Conservation (phyloP, 108 stramenopile species). For the Nannochloropsis gaditana region DNA sequence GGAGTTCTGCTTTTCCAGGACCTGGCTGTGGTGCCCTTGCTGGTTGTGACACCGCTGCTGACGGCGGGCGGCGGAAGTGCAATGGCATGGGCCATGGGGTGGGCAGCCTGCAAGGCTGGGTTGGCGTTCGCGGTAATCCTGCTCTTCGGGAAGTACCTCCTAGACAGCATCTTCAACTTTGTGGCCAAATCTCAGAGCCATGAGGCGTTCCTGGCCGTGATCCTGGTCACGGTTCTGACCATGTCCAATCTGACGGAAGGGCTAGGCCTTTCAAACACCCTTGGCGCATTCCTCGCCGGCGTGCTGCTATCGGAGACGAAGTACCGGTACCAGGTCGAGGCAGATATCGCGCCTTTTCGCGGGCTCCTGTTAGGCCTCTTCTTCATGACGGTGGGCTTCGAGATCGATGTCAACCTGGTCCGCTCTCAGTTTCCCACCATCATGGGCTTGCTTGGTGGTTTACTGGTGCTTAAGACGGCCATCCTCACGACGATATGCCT, state of each 20-base stretch:
- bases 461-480: slow-evolving; percentile 74
- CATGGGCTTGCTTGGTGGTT: slow-evolving; percentile 65
- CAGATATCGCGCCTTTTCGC: slow-evolving; percentile 88
- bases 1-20: slow-evolving; percentile 83
- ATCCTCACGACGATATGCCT: slow-evolving; percentile 63
- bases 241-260: slow-evolving; percentile 92
- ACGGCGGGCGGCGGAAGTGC: slow-evolving; percentile 70
- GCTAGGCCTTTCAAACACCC: slow-evolving; percentile 82
- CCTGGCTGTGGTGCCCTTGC: slow-evolving; percentile 85
- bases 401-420: slow-evolving; percentile 77
- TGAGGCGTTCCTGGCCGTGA: slow-evolving; percentile 86
- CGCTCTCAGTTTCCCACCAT: slow-evolving; percentile 63
- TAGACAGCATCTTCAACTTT: slow-evolving; percentile 78
- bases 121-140: slow-evolving; percentile 79
- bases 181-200: slow-evolving; percentile 75
- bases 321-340: slow-evolving; percentile 87
- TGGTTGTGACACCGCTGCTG: slow-evolving; percentile 85
- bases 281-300: slow-evolving; percentile 93
- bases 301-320: slow-evolving; percentile 87
- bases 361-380: slow-evolving; percentile 87
- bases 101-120: slow-evolving; percentile 73
- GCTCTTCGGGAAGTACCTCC: slow-evolving; percentile 67
- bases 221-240: slow-evolving; percentile 77
- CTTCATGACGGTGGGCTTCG: slow-evolving; percentile 93
- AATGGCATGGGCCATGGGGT: slow-evolving; percentile 68